These are phyloP conservation scores for Microcyclospora tardicrescens DNA, from an alignment of 2,329 filamentous ascomycete genomes.

Conservation along the genomic window DNA sequence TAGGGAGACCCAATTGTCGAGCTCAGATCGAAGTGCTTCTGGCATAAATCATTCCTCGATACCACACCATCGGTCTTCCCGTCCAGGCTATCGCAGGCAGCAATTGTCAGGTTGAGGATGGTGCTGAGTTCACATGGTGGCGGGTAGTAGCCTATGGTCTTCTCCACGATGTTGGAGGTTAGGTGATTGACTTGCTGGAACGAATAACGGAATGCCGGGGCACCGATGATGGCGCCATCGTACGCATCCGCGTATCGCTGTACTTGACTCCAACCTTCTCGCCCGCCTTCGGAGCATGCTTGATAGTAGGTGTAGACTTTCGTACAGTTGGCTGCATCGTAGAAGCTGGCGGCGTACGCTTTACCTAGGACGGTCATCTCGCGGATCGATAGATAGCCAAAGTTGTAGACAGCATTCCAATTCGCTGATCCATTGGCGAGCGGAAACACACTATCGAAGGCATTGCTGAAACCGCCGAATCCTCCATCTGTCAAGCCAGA, in stretches of 20 bases:
- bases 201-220: conserved; percentile 35
- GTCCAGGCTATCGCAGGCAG: conserved; percentile 43
- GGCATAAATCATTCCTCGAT: conserved; percentile 36
- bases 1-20: conserved; percentile 36
- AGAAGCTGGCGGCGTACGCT: conserved; percentile 30
- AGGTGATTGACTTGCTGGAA: conserved; percentile 37
- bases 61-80: conserved; percentile 43
- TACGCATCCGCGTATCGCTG: conserved; percentile 39
- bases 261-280: conserved; percentile 37
- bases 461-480: conserved; percentile 33
- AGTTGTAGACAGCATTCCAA: conserved; percentile 38
- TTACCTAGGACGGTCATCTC: conserved; percentile 41
- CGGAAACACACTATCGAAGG: conserved; percentile 22
- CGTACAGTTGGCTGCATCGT: conserved; percentile 10
- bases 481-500: conserved; percentile 38
- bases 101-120: conserved; percentile 43
- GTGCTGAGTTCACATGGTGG: conserved; percentile 35
- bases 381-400: conserved; percentile 38
- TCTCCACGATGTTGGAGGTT: conserved; percentile 27
- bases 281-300: conserved; percentile 42
- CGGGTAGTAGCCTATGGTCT: conserved; percentile 29
- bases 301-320: conserved; percentile 39
- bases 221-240: conserved; percentile 35
- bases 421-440: conserved; percentile 37
- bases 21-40: conserved; percentile 33